Evolutionary conservation across 768 basidiomycete species (phyloP).

Genomic region (Xerocomellus intermedius): DNA sequence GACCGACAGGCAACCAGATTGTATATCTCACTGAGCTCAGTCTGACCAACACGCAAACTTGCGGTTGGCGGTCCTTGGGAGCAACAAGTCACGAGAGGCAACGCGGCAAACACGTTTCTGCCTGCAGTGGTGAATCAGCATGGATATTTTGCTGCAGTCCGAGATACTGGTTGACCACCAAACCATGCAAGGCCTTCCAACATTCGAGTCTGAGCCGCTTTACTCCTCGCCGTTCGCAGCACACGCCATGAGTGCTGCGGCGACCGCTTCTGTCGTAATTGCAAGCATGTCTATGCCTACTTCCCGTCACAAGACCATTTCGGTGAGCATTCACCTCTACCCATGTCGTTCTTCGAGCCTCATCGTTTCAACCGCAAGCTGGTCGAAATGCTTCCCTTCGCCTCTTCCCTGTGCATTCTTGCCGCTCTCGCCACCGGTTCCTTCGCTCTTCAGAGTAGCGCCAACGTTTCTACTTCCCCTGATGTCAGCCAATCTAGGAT

Average conservation of each 20-base stretch:
- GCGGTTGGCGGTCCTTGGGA: conserved; percentile 3
- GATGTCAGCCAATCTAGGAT: conserved; percentile 31
- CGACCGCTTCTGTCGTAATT: conserved; percentile 32
- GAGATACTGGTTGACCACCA: conserved; percentile 22
- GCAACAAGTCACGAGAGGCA: conserved; percentile 20
- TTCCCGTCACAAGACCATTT: conserved; percentile 28
- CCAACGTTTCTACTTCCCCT: conserved; percentile 10
- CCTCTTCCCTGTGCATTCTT: conserved; percentile 34
- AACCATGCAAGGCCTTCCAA: conserved; percentile 34
- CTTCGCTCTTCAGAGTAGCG: conserved; percentile 27
- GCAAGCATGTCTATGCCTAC: conserved; percentile 29
- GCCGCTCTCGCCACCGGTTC: conserved; percentile 34
- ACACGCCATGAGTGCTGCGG: conserved; percentile 31
- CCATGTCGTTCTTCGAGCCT: conserved; percentile 14
- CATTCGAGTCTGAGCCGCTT: conserved; percentile 27
- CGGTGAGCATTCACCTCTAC: conserved; percentile 25
- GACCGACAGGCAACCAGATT: not conserved
- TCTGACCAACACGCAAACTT: not conserved
- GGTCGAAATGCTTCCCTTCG: conserved; percentile 39
- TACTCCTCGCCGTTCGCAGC: conserved; percentile 28
- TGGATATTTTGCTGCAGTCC: conserved; percentile 21
- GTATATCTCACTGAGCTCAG: not conserved
- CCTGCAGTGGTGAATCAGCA: conserved; percentile 21
- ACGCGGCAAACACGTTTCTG: conserved; percentile 33
- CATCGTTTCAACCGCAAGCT: conserved; percentile 26